Base-by-base conservation (phyloP, 1,139 yeast species). In the Entelexis sorbosivorans region DNA sequence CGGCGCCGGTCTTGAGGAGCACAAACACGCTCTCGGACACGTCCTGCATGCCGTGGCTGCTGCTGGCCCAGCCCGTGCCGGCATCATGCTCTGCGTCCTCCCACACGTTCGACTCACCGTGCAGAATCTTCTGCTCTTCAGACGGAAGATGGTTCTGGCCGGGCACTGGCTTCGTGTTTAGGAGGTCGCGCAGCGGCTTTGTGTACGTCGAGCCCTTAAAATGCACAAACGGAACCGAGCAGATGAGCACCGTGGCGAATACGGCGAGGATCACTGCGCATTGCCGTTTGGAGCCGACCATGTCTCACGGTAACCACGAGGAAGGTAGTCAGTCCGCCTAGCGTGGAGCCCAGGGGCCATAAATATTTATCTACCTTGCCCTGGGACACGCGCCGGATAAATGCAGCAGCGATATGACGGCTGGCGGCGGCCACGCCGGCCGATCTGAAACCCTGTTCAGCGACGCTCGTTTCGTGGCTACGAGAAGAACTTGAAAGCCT, bases 1-100 rank as follows among this genome's bases (percentile, higher is more conserved):
- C 63, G 9, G 64, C 61, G 8, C 71, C 70, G 5, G 69, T 64
- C 49, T 68, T 68, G 52, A 68, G 57, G 64, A 67, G 66, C 16
- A 66, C 48, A 50, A 63, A 66, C 3, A 42, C 36, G 14, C 20
- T 20, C 14, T 24, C 9, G 2, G 45, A 17, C 9, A 11, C 29
- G 7, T 19, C 29, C 5, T 31, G 17, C 28, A 20, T 9, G 16
- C 20, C 22, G 13, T 31, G 24, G 17, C 9, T 20, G 5, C 9
- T 20, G 5, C 22, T 20, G 1, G 3, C 11, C 2, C 11, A 8
- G 13, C 5, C 38, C 38, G 28, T 5, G 9, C 10, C 11, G 8
- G 22, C 24, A 19, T 5, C 7, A 19, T 13, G 29, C 19, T 20
- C 38, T 3, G 24, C 20, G 29, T 31, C 29, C 19, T 42, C 36